Evolutionary conservation across 2,329 filamentous ascomycete species (phyloP).

Genomic region (Arthroderma uncinatum): DNA sequence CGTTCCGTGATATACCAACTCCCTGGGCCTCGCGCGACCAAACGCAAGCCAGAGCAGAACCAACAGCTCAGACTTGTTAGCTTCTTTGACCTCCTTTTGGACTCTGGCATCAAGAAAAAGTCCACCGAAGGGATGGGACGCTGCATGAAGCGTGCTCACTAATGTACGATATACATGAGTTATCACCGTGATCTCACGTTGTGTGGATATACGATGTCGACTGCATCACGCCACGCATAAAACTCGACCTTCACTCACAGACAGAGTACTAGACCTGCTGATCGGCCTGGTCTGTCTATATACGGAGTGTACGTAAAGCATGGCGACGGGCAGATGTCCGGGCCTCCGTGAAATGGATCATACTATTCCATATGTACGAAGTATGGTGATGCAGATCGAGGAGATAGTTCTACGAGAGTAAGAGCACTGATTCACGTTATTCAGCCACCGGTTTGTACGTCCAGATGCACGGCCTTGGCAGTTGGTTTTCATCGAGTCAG

Average conservation of each 20-base stretch:
- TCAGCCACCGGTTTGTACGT: not conserved
- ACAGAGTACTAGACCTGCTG: not conserved
- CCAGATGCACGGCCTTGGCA: not conserved
- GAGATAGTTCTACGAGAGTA: not conserved
- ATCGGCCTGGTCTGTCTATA: not conserved
- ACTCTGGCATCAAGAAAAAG: not conserved
- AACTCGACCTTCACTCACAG: not conserved
- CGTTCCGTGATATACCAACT: not conserved
- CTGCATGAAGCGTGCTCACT: not conserved
- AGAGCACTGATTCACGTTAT: not conserved
- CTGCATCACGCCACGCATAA: not conserved
- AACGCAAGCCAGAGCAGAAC: not conserved
- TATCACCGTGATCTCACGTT: not conserved
- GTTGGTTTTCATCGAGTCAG: not conserved
- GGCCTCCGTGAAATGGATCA: not conserved
- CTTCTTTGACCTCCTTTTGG: not conserved
- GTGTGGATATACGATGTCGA: not conserved
- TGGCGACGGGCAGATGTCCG: not conserved
- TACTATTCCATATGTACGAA: not conserved
- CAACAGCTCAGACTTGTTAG: not conserved
- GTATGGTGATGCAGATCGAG: not conserved
- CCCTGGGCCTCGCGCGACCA: not conserved
- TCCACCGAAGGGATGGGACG: not conserved
- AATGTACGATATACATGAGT: slow-evolving; percentile 1
- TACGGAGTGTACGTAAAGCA: not conserved